phyloP scores from a whole-genome alignment of 2,329 filamentous ascomycete species.

The Paraphoma chrysanthemicola region DNA sequence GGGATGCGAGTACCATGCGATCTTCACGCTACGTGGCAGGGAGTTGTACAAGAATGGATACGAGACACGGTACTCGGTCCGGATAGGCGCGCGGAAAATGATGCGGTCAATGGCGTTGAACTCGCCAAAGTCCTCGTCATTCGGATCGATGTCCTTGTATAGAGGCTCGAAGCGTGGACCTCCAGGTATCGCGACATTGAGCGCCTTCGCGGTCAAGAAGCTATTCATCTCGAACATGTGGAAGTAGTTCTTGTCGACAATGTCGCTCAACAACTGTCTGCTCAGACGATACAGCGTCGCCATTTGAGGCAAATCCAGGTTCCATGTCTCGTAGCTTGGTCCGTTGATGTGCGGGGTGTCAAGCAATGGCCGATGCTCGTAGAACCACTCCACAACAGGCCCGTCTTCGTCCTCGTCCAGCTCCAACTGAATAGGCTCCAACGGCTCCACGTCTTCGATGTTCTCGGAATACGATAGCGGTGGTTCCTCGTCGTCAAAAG shows the following conservation, averaged over 20 bases:
- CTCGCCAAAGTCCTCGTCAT: constrained; percentile 98
- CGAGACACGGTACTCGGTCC: constrained; percentile 93
- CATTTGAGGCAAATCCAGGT: constrained; percentile 92
- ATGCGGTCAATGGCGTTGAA: constrained; percentile 99
- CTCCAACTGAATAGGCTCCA: constrained; percentile 99
- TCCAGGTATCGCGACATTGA: constrained; percentile 97
- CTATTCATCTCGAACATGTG: constrained; percentile 96
- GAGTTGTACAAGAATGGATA: constrained; percentile 98
- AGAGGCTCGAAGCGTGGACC: constrained; percentile 95
- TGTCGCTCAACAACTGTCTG: constrained; percentile 86
- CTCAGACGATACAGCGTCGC: constrained; percentile 92
- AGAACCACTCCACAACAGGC: constrained; percentile 95
- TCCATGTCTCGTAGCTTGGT: constrained; percentile 96
- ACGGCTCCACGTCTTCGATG: constrained; percentile 95
- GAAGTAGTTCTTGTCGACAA: constrained; percentile 96
- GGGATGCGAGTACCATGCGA: constrained; percentile 92
- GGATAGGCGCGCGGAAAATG: constrained; percentile 93
- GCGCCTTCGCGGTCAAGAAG: constrained; percentile 92
- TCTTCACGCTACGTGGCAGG: constrained; percentile 88
- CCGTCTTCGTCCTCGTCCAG: constrained; percentile 92
- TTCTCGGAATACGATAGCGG: constrained; percentile 98
- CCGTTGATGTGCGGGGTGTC: constrained; percentile 96
- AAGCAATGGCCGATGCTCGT: constrained; percentile 87
- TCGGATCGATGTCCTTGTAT: constrained; percentile 98
- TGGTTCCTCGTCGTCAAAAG: constrained; percentile 98